Percentiles rank a stretch among this genome's conserved stretches.
phyloP scores from a whole-genome alignment of 345 rosid genomes.

The Lenwebbia sp. region DNA sequence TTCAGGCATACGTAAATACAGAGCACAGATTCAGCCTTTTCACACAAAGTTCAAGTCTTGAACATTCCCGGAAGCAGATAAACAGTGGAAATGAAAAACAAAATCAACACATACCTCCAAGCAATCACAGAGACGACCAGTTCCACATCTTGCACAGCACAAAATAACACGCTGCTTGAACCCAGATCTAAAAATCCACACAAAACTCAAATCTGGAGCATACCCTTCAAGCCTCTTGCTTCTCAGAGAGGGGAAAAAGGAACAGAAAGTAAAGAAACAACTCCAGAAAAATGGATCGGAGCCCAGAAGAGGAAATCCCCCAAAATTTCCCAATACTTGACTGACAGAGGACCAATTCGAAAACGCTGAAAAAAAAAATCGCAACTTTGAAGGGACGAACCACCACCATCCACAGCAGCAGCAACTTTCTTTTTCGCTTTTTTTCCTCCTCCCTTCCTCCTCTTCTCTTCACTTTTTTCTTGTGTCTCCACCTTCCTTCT shows the following conservation, averaged over 20 bases:
- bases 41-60: background rate
- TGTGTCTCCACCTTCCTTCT: conserved; percentile 17
- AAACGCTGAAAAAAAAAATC: background rate
- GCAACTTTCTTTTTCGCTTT: background rate
- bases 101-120: background rate
- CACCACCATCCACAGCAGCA: background rate
- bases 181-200: background rate
- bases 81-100: background rate
- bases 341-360: background rate
- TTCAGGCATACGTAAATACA: background rate
- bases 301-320: background rate
- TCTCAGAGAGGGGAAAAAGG: background rate
- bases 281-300: background rate
- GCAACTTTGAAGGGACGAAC: background rate
- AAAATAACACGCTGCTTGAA: background rate
- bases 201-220: background rate
- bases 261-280: background rate
- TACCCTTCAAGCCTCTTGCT: background rate
- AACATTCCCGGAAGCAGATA: background rate
- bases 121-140: background rate
- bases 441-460: conserved; percentile 1
- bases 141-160: background rate
- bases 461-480: background rate
- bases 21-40: background rate
- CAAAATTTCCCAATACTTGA: background rate